Evolutionary conservation across 106 monocot genomes (phyloP), one percentile per base, ranked within the genome.

Genomic region (Apostasia ramifera): DNA sequence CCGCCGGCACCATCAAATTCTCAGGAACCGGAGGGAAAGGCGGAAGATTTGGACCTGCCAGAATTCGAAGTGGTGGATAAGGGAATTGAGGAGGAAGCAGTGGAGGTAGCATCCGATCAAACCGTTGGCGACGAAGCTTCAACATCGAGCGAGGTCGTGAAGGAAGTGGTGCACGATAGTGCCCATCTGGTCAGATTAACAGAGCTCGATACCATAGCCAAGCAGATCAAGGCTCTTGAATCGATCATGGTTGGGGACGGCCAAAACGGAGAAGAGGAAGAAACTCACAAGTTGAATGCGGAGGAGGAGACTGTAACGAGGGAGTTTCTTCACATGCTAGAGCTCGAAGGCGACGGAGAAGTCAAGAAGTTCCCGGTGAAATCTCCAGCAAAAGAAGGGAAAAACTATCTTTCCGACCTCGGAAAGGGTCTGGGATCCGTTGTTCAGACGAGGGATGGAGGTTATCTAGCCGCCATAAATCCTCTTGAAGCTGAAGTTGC

Each of bases 371-470:
- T 63, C 37, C 53, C 51, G 5, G 13, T 44, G 3, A 60, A 70
- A 3, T 12, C 51, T 0, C 4, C 40, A 0, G 74, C 70, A 3
- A 58, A 39, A 3, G 78, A 74, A 1, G 46, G 50, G 1, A 63
- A 54, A 3, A 44, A 54, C 9, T 92, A 72, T 53, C 62, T 92
- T 38, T 86, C 95, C 3, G 91, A 92, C 57, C 82, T 95, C 6
- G 95, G 95, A 7, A 95, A 84, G 58, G 84, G 91, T 0, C 56
- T 95, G 11, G 91, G 95, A 0, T 70, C 91, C 2, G 73, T 95
- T 2, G 86, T 95, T 11, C 89, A 81, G 67, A 95, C 95, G 2
- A 79, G 85, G 68, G 95, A 95, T 40, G 95, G 95, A 48, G 95
- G 95, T 9, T 95, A 81, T 80, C 76, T 95, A 13, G 79, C 77